Percentiles rank a stretch among this genome's conserved stretches.
Evolutionary conservation across 2,329 filamentous ascomycete genomes (phyloP).

Genomic region (Exophiala spinifera): DNA sequence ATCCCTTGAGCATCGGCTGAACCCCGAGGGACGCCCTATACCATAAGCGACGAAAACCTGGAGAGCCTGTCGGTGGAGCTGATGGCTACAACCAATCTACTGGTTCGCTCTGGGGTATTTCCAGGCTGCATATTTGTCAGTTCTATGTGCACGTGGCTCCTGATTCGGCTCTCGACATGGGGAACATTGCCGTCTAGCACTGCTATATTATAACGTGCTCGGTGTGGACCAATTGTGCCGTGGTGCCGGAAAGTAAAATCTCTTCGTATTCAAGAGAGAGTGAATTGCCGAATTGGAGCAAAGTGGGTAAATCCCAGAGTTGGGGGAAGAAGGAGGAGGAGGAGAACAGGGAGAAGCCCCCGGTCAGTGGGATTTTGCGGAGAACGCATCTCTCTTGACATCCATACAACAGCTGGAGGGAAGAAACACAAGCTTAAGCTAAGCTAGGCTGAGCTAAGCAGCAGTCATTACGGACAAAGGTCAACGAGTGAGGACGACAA

Average conservation of each 20-base stretch:
- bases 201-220: too few species aligned
- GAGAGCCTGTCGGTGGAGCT: not conserved
- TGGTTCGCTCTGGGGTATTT: slow-evolving; percentile 5
- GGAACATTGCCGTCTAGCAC: too few species aligned
- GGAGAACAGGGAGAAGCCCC: not conserved
- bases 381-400: not conserved
- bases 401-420: not conserved
- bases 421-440: not conserved
- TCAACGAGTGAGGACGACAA: too few species aligned
- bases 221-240: too few species aligned
- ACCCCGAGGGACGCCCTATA: slow-evolving; percentile 9
- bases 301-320: slow-evolving; percentile 13
- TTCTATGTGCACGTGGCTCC: not conserved
- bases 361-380: slow-evolving; percentile 10
- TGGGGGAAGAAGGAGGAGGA: too few species aligned
- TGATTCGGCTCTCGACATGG: too few species aligned
- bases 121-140: not conserved
- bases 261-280: too few species aligned
- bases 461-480: too few species aligned
- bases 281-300: not conserved
- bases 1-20: slow-evolving; percentile 3
- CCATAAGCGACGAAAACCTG: slow-evolving; percentile 4
- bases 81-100: slow-evolving; percentile 3
- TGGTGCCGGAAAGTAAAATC: too few species aligned
- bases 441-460: too few species aligned